Conservation (phyloP, 1,139 yeast genomes). For the Blastobotrys ciferrii region DNA sequence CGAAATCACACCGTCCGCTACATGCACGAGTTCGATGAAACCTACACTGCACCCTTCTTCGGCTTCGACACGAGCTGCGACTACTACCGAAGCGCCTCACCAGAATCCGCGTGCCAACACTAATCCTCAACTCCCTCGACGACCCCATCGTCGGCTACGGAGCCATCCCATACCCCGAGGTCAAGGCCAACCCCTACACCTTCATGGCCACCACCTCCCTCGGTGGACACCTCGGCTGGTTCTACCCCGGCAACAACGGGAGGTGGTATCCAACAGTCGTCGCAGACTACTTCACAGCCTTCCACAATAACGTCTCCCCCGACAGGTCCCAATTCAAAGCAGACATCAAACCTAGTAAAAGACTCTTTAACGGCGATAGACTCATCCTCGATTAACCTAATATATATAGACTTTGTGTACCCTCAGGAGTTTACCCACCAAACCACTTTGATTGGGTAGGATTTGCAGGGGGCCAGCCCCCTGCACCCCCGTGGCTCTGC, state of each 20-base stretch:
- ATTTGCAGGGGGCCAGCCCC: no score
- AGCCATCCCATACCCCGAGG: constrained; percentile 63
- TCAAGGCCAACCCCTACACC: constrained; percentile 64
- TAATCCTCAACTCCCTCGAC: constrained; percentile 69
- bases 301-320: constrained; percentile 38
- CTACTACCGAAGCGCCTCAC: constrained; percentile 70
- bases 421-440: no score
- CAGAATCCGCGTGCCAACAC: constrained; percentile 66
- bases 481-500: no score
- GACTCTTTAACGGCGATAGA: constrained; percentile 14
- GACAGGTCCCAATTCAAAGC: constrained; percentile 10
- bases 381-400: constrained; percentile 12
- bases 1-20: constrained; percentile 37
- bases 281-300: constrained; percentile 56
- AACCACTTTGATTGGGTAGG: no score
- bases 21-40: constrained; percentile 64
- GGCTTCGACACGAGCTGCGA: constrained; percentile 71
- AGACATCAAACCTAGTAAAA: constrained; percentile 7
- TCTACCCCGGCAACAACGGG: constrained; percentile 56
- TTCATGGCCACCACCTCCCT: constrained; percentile 63
- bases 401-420: no score
- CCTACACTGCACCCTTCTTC: constrained; percentile 67
- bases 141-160: constrained; percentile 70
- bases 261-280: constrained; percentile 75
- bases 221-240: constrained; percentile 87